Evolutionary conservation across 768 basidiomycete genomes (phyloP).

Genomic region (Suillus bovinus): DNA sequence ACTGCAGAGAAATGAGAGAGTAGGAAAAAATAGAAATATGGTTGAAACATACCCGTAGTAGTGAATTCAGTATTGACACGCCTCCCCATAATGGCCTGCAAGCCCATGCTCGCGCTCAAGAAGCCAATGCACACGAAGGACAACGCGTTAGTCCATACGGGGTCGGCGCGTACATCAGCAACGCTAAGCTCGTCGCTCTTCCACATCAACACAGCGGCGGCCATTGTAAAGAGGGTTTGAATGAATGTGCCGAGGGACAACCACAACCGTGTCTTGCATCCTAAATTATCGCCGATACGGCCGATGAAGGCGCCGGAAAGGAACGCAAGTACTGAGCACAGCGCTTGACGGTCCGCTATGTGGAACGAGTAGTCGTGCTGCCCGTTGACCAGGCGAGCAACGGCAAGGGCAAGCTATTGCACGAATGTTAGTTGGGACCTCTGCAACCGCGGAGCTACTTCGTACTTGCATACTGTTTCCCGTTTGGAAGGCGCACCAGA

Average conservation of each 20-base stretch:
- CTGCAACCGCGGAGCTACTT: not conserved
- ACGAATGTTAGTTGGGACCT: not conserved
- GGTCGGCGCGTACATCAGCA: too few species aligned
- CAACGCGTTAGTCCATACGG: too few species aligned
- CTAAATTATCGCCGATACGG: too few species aligned
- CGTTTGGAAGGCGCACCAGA: slow-evolving; percentile 88
- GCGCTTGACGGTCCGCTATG: slow-evolving; percentile 79
- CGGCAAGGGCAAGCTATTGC: slow-evolving; percentile 68
- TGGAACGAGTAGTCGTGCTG: slow-evolving; percentile 64
- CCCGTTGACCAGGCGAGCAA: slow-evolving; percentile 72
- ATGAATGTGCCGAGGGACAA: too few species aligned
- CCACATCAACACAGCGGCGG: too few species aligned
- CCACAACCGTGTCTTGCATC: too few species aligned
- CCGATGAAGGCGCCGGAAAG: slow-evolving; percentile 80
- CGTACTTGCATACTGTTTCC: slow-evolving; percentile 71
- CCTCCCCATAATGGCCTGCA: slow-evolving; percentile 87
- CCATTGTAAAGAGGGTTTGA: too few species aligned
- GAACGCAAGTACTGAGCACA: slow-evolving; percentile 75
- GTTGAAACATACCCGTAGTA: slow-evolving; percentile 60
- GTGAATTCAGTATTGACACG: slow-evolving; percentile 77
- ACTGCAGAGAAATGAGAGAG: slow-evolving; percentile 41
- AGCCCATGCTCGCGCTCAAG: too few species aligned
- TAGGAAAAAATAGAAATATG: not conserved
- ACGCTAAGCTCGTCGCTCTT: too few species aligned
- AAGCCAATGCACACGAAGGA: too few species aligned